Base-by-base conservation (phyloP, 2,329 filamentous ascomycete species). In the Talaromyces piceae region DNA sequence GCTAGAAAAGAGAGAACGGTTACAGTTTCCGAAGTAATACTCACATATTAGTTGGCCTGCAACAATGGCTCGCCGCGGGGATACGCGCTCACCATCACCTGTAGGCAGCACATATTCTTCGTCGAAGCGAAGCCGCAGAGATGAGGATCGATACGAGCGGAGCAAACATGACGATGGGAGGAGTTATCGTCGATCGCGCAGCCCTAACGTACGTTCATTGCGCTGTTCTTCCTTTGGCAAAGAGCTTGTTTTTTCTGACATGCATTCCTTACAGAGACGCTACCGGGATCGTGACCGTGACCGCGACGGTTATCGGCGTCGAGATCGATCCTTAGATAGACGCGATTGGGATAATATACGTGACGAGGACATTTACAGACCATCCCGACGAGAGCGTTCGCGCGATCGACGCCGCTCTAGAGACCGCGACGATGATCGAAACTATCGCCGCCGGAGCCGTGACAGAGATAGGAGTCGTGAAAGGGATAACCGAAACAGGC, bases 61-160 rank as follows among this genome's bases (percentile, higher is more conserved):
- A 73, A 73, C 63, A 69, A 80, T 80, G 78, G 77, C 76, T 75
- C 77, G 77, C 70, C 76, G 77, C 70, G 78, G 77, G 75, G 77
- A 80, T 71, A 75, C 76, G 76, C 79, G 87, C 87, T 91, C 87
- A 91, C 88, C 87, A 87, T 89, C 86, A 83, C 86, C 86, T 84
- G 83, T 85, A 90, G 87, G 86, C 82, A 89, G 86, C 79, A 84
- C 87, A 68, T 79, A 81, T 72, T 83, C 82, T 72, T 82, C 83
- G 66, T 84, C 82, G 74, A 86, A 82, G 74, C 81, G 82, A 55
- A 71, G 62, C 62, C 73, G 75, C 63, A 74, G 76, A 69, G 78
- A 77, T 59, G 72, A 78, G 66, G 70, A 75, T 61, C 72, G 76
- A 56, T 68, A 73, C 61, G 77, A 79, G 47, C 71, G 73, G 63